Conservation (phyloP, 2,329 filamentous ascomycete species). For the Coniochaeta ligniaria region DNA sequence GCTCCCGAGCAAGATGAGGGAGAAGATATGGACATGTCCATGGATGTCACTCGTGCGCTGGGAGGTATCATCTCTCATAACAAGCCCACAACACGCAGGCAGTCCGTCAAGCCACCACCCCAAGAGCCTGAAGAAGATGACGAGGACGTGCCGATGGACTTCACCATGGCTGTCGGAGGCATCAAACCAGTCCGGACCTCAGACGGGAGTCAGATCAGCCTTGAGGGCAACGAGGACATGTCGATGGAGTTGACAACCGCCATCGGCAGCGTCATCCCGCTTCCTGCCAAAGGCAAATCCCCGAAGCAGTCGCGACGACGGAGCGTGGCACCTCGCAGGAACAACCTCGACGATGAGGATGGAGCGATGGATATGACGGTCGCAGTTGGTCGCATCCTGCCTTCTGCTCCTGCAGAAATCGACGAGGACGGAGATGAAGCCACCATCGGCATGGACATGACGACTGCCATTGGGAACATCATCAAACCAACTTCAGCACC, state of each 20-base stretch:
- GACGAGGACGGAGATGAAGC: slow-evolving; percentile 24
- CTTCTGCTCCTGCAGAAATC: slow-evolving; percentile 17
- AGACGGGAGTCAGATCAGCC: slow-evolving; percentile 25
- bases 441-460: slow-evolving; percentile 63
- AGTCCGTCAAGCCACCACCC: slow-evolving; percentile 10
- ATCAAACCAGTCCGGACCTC: slow-evolving; percentile 40
- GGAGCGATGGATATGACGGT: slow-evolving; percentile 53
- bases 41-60: slow-evolving; percentile 84
- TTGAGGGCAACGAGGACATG: slow-evolving; percentile 57
- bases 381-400: slow-evolving; percentile 48
- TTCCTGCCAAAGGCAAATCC: background rate
- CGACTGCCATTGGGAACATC: slow-evolving; percentile 56
- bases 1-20: slow-evolving; percentile 19
- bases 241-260: slow-evolving; percentile 73
- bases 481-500: slow-evolving; percentile 33
- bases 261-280: slow-evolving; percentile 46
- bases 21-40: slow-evolving; percentile 68
- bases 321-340: slow-evolving; percentile 11
- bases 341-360: slow-evolving; percentile 25
- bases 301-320: slow-evolving; percentile 12
- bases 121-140: slow-evolving; percentile 13
- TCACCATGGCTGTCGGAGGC: slow-evolving; percentile 70
- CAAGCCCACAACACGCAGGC: slow-evolving; percentile 16
- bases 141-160: slow-evolving; percentile 74
- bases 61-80: slow-evolving; percentile 64